phyloP scores from a whole-genome alignment of 2,329 filamentous ascomycete genomes.

The Epichloe gansuensis region DNA sequence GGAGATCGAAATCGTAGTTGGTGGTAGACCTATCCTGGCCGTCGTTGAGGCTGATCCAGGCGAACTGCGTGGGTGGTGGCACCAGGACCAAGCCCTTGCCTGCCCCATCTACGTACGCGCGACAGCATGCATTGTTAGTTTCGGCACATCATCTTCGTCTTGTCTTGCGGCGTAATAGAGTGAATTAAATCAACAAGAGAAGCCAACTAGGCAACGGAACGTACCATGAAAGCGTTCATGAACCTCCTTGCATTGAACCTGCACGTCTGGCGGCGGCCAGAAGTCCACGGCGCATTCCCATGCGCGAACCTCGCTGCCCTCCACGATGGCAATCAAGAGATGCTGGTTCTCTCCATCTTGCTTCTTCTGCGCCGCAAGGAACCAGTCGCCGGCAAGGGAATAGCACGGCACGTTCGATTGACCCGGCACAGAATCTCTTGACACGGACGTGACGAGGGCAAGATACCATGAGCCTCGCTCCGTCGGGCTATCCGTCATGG shows the following conservation, averaged over 20 bases:
- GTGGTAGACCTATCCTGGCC: background rate
- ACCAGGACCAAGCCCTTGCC: slow-evolving; percentile 2
- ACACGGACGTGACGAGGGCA: slow-evolving; percentile 7
- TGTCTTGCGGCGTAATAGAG: background rate
- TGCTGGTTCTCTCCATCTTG: background rate
- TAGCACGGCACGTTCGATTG: slow-evolving; percentile 9
- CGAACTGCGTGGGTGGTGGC: slow-evolving; percentile 7
- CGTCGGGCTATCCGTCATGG: slow-evolving; percentile 8
- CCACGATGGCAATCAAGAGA: slow-evolving; percentile 10
- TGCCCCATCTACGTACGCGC: slow-evolving; percentile 5
- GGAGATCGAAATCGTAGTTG: slow-evolving; percentile 9
- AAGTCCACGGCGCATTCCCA: slow-evolving; percentile 12
- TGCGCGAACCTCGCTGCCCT: slow-evolving; percentile 6
- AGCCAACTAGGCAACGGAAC: slow-evolving; percentile 1
- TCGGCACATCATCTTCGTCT: background rate
- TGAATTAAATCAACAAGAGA: background rate
- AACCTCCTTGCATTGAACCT: slow-evolving; percentile 7
- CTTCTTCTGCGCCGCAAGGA: background rate
- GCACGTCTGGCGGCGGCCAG: slow-evolving; percentile 6
- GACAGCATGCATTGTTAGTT: background rate
- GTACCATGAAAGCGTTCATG: slow-evolving; percentile 9
- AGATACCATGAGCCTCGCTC: slow-evolving; percentile 7
- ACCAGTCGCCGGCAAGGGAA: slow-evolving; percentile 12
- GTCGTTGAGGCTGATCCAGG: slow-evolving; percentile 8
- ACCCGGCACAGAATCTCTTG: slow-evolving; percentile 4